Evolutionary conservation across 371 early-diverging fungal genomes (phyloP).

Genomic region (Apophysomyces trapeziformis): DNA sequence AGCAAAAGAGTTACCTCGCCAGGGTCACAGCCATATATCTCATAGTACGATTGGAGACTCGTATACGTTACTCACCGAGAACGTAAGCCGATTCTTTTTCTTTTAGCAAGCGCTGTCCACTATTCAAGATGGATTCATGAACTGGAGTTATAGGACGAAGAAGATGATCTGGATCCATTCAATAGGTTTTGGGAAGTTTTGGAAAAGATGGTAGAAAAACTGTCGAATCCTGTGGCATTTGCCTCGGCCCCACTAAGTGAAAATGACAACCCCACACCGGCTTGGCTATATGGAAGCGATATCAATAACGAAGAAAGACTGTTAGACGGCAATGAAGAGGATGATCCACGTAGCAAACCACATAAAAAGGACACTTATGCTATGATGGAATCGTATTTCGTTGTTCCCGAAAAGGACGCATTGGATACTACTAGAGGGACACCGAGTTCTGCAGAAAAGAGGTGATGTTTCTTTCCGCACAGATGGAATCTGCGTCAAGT

Average conservation of each 20-base stretch:
- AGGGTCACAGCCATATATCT: slow-evolving; percentile 9
- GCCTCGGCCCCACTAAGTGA: slow-evolving; percentile 70
- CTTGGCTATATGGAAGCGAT: background rate
- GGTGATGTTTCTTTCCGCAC: background rate
- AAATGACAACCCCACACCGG: slow-evolving; percentile 45
- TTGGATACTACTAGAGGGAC: background rate
- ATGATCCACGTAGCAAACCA: background rate
- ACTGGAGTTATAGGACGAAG: slow-evolving; percentile 18
- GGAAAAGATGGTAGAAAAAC: slow-evolving; percentile 72
- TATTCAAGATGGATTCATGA: no score
- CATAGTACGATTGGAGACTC: slow-evolving; percentile 32
- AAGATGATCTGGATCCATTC: slow-evolving; percentile 74
- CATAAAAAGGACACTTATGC: slow-evolving; percentile 24
- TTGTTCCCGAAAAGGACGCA: slow-evolving; percentile 36
- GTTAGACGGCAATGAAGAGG: no score
- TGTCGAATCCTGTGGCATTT: slow-evolving; percentile 79
- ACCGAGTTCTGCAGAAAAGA: background rate
- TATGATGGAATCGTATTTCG: slow-evolving; percentile 67
- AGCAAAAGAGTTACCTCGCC: slow-evolving; percentile 7
- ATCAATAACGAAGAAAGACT: slow-evolving; percentile 7
- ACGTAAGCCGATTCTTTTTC: background rate
- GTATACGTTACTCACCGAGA: slow-evolving; percentile 27
- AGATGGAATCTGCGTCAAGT: background rate
- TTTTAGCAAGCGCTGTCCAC: no score
- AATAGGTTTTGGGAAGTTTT: slow-evolving; percentile 84